phyloP scores from a whole-genome alignment of 306 rosid species.

The Arachis hypogaea region DNA sequence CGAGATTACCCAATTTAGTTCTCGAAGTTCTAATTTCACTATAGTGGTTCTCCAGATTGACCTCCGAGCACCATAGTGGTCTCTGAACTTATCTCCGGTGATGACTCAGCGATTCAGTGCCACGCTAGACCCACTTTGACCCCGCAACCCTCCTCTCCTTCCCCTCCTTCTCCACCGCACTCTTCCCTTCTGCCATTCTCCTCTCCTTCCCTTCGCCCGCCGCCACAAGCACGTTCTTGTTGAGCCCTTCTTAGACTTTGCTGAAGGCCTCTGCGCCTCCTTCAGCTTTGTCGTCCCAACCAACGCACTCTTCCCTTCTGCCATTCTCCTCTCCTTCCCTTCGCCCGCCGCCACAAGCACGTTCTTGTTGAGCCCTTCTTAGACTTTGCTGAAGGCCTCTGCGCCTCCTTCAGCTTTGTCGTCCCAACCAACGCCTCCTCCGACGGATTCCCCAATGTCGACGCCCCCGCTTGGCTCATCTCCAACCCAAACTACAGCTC shows the following conservation, averaged over 20 bases:
- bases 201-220: constrained; percentile 57
- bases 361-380: constrained; percentile 84
- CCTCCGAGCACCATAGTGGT: too few species aligned
- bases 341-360: constrained; percentile 90
- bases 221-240: constrained; percentile 96
- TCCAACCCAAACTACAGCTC: constrained; percentile 54
- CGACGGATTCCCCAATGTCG: constrained; percentile 32
- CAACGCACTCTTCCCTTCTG: background rate
- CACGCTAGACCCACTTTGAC: too few species aligned
- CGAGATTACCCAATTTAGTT: too few species aligned
- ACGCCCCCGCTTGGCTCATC: constrained; percentile 52
- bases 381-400: constrained; percentile 66
- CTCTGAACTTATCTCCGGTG: too few species aligned
- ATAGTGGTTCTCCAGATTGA: too few species aligned
- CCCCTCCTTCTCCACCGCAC: too few species aligned
- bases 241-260: constrained; percentile 75
- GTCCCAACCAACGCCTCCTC: constrained; percentile 35
- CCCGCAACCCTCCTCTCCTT: too few species aligned
- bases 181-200: too few species aligned
- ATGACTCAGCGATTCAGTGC: too few species aligned
- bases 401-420: constrained; percentile 39
- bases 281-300: constrained; percentile 42
- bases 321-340: constrained; percentile 38
- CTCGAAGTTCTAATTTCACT: too few species aligned
- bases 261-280: constrained; percentile 55